A percentile compares a stretch with the other conserved stretches of the same genome.
These are phyloP conservation scores for Circinella minor DNA, from an alignment of 371 early-diverging fungal species.

Conservation along the genomic window DNA sequence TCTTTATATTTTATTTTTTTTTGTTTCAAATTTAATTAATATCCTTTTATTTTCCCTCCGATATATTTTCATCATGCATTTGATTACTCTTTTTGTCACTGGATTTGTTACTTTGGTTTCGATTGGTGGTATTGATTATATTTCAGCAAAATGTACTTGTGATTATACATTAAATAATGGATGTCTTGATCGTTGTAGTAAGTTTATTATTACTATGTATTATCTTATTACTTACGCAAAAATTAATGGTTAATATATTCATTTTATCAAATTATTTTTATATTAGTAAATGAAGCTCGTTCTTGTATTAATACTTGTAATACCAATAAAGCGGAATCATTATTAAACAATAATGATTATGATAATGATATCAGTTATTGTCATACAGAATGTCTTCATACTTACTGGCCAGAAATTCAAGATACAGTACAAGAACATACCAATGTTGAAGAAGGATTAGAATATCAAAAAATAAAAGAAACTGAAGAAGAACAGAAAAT, in stretches of 20 bases:
- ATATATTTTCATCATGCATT: background rate
- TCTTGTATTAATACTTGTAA: slow-evolving; percentile 4
- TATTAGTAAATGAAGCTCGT: slow-evolving; percentile 10
- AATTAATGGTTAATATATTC: background rate
- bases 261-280: background rate
- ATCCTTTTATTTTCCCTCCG: no score
- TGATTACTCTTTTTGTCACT: slow-evolving; percentile 3
- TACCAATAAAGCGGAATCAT: background rate
- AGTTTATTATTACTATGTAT: background rate
- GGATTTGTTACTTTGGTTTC: background rate
- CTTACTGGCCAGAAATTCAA: slow-evolving; percentile 4
- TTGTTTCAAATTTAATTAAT: no score
- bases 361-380: background rate
- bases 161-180: background rate
- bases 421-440: background rate
- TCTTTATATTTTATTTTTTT: no score
- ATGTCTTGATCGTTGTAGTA: slow-evolving; percentile 17
- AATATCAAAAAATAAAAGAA: no score
- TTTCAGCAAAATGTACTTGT: slow-evolving; percentile 7
- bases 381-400: background rate
- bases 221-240: background rate
- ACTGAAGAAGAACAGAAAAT: no score
- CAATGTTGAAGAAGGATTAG: background rate
- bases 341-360: no score
- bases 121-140: background rate